A percentile compares a stretch with the other conserved stretches of the same genome.
These are phyloP conservation scores for Echria macrotheca DNA, from an alignment of 495 filamentous ascomycete genomes.

Conservation along the genomic window DNA sequence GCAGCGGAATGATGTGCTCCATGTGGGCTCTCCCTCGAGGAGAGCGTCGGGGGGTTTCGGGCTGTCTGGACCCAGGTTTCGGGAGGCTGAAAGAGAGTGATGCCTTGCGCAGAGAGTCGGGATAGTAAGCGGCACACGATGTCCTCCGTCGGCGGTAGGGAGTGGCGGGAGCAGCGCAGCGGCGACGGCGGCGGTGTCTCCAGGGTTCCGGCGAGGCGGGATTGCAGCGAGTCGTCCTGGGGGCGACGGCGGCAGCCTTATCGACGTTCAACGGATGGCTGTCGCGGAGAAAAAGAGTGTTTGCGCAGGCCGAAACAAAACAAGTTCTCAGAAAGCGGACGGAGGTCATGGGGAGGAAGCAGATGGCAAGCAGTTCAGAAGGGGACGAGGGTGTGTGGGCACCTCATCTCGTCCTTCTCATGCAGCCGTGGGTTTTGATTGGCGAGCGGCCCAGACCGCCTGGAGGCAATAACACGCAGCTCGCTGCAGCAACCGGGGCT, in stretches of 20 bases:
- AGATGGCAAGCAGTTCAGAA: constrained; percentile 14
- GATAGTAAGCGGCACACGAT: constrained; percentile 17
- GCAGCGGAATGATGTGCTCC: constrained; percentile 24
- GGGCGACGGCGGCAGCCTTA: constrained; percentile 32
- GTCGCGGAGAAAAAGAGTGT: constrained; percentile 34
- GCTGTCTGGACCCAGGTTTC: constrained; percentile 5
- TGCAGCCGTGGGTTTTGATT: constrained; percentile 24
- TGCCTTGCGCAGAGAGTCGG: constrained; percentile 20
- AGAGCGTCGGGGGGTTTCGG: constrained; percentile 7
- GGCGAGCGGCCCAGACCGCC: constrained; percentile 23
- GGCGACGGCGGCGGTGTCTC: constrained; percentile 19
- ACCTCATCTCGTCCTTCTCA: constrained; percentile 32
- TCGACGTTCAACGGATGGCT: constrained; percentile 24
- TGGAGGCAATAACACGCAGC: neutral
- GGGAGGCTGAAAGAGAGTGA: constrained; percentile 14
- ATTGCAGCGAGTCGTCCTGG: constrained; percentile 23
- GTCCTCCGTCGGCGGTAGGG: constrained; percentile 25
- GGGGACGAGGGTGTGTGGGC: constrained; percentile 24
- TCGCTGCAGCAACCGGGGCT: constrained; percentile 9
- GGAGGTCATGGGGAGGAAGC: constrained; percentile 31
- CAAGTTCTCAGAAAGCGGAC: constrained; percentile 28
- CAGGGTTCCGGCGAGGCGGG: constrained; percentile 3
- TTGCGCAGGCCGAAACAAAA: constrained; percentile 29
- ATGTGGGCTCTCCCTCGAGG: constrained; percentile 12
- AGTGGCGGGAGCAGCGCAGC: constrained; percentile 16